Evolutionary conservation across 176 grass and related monocot genomes (phyloP), one percentile per base, ranked within the genome.

Genomic region (Zoysia japonica): DNA sequence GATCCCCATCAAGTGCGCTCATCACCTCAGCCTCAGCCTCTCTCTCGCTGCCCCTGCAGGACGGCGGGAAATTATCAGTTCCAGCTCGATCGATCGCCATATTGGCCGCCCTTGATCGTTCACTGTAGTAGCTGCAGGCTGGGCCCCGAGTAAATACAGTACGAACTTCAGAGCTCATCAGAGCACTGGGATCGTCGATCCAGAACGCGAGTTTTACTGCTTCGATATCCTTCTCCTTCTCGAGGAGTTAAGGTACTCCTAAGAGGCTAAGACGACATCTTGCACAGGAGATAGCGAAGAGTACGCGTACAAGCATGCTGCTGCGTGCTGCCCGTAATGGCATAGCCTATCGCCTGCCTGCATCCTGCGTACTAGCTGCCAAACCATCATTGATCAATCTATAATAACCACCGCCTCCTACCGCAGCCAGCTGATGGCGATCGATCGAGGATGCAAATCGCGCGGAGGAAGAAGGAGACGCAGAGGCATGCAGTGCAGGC

Each of bases 1-100:
- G 94, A 97, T 90, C 83, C 88, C 70, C 85, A 97, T 97, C 91
- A 97, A 94, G 79, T 63, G 75, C 75, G 47, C 79, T 48, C 75
- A 39, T 12, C 62, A 66, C 65, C 54, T n/a, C 59, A 59, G 6
- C 7, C 17, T 9, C 56, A 19, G 52, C 52, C 39, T 17, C 64
- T 38, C 9, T 9, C 57, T 63, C 37, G 0, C 7, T 9, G 17
- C 47, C 38, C 11, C 49, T 9, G 11, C 20, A 43, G 40, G 40
- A 44, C 64, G 64, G 7, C 20, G 59, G 19, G 39, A 16, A 17
- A 12, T 44, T n/a, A 67, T 45, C 7, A 67, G 65, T 61, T 61
- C 57, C 57, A 19, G 4, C 3, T 15, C 53, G 17, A 28, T 28
- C 28, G 36, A 11, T 40, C 11, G 36, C 36, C 62, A 14, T 65